Evolutionary conservation across 257 asterid genomes (phyloP).

Genomic region (Capsicum rhomboideum): DNA sequence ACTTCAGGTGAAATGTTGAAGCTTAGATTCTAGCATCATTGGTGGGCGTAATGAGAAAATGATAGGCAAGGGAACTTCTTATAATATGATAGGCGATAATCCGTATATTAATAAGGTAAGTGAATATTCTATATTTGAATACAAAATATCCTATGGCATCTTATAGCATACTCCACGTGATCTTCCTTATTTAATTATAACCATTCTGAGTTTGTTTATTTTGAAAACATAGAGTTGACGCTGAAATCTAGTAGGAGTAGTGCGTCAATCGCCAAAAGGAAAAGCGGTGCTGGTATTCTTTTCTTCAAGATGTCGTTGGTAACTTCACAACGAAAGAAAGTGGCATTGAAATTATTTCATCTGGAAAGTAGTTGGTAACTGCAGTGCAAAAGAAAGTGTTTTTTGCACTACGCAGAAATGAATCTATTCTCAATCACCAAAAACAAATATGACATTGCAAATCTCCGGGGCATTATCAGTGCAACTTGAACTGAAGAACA

Average conservation of each 20-base stretch:
- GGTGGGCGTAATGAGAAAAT: neutral
- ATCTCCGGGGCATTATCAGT: neutral
- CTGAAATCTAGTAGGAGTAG: neutral
- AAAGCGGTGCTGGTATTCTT: neutral
- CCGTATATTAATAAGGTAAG: neutral
- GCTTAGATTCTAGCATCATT: neutral
- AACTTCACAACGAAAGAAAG: neutral
- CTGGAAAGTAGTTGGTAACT: neutral
- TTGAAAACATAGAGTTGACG: too few species aligned
- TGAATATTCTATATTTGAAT: neutral
- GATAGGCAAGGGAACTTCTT: neutral
- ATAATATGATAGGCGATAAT: neutral
- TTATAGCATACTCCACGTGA: neutral
- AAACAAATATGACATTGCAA: neutral
- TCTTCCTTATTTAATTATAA: too few species aligned
- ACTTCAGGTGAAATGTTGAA: neutral
- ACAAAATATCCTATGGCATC: neutral
- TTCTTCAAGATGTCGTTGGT: neutral
- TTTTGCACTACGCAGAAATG: neutral
- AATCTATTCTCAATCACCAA: neutral
- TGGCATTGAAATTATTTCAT: neutral
- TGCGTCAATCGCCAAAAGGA: neutral
- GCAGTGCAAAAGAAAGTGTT: neutral
- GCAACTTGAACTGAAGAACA: neutral
- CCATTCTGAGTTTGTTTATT: too few species aligned